Evolutionary conservation across 2,329 filamentous ascomycete species (phyloP), one percentile per base, ranked within the genome.

Genomic region (Gaeumannomyces sp.): DNA sequence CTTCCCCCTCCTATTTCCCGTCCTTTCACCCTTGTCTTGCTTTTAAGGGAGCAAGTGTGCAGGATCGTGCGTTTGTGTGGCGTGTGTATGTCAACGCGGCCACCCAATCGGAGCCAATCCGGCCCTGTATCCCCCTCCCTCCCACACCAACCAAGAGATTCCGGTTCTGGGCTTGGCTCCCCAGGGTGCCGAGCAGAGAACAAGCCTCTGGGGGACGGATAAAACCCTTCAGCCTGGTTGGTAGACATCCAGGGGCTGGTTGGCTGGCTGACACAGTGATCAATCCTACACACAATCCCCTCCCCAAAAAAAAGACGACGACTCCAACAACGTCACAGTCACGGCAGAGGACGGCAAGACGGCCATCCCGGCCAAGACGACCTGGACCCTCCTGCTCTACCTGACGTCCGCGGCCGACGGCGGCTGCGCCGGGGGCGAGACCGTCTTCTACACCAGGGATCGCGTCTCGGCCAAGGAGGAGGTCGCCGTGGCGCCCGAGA

Each of bases 311-410:
- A 61, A 25, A 95, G 92, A 97, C 72, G 94, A 98, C 76, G 93
- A 97, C 72, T 91, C 86, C 63, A 96, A 96, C 73, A 81, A 84
- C 64, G 76, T 97, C 31, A 82, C 78, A 0, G 78, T 95, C 59
- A 79, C 80, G 2, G 77, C 81, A 35, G 72, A 60, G 69, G 14
- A 73, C 75, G 33, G 74, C 73, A 11, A 67, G 59, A 68, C 62
- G 13, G 69, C 75, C n/a, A 76, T 77, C 14, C 79, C 80, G 28
- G 88, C 84, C 27, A 88, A 83, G 71, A 97, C 94, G 6, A 97
- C 93, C 0, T 97, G 93, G 93, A 97, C 94, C 0, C 80, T 97
- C 6, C 82, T 97, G 0, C 84, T 97, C 50, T 98, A 97, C 73
- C 83, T 97, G 64, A 95, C 91, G 1, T 92, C 89, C 1, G 81